A percentile compares a stretch with the other conserved stretches of the same genome.
Conservation (phyloP, 2,329 filamentous ascomycete species). For the Arthrinium puccinioides region DNA sequence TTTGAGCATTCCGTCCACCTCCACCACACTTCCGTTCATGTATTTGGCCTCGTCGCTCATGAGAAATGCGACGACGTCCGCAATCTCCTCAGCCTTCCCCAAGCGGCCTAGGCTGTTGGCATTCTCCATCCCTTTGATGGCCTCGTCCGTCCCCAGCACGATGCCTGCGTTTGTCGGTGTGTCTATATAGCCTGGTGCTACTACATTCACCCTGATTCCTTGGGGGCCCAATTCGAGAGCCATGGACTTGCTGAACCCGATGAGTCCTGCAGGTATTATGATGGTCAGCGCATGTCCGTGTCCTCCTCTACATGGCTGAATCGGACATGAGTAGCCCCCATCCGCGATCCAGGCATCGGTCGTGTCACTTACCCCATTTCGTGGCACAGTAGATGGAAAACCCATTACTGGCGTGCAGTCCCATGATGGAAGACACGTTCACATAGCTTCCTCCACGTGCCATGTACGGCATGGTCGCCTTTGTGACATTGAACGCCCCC, state of each 20-base stretch:
- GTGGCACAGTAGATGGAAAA: slow-evolving; percentile 27
- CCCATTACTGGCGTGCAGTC: slow-evolving; percentile 15
- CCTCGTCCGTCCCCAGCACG: slow-evolving; percentile 33
- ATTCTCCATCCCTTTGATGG: slow-evolving; percentile 20
- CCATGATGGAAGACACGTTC: slow-evolving; percentile 29
- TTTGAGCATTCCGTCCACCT: slow-evolving; percentile 34
- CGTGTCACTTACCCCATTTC: slow-evolving; percentile 27
- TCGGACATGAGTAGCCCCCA: no score
- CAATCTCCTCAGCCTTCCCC: slow-evolving; percentile 19
- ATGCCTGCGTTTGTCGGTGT: slow-evolving; percentile 32
- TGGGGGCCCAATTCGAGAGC: slow-evolving; percentile 30
- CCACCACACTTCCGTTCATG: slow-evolving; percentile 43
- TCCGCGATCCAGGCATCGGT: no score
- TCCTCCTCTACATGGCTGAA: no score
- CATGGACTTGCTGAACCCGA: slow-evolving; percentile 34
- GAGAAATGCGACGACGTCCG: slow-evolving; percentile 37
- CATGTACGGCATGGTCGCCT: slow-evolving; percentile 31
- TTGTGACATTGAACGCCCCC: slow-evolving; percentile 35
- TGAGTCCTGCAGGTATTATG: slow-evolving; percentile 10
- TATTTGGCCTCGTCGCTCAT: slow-evolving; percentile 43
- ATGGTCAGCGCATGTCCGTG: not conserved
- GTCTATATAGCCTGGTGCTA: slow-evolving; percentile 18
- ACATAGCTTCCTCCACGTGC: slow-evolving; percentile 22
- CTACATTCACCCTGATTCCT: slow-evolving; percentile 28
- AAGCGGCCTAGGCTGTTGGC: slow-evolving; percentile 17